Conservation (phyloP, 2,329 filamentous ascomycete species). For the Curvularia lunata region DNA sequence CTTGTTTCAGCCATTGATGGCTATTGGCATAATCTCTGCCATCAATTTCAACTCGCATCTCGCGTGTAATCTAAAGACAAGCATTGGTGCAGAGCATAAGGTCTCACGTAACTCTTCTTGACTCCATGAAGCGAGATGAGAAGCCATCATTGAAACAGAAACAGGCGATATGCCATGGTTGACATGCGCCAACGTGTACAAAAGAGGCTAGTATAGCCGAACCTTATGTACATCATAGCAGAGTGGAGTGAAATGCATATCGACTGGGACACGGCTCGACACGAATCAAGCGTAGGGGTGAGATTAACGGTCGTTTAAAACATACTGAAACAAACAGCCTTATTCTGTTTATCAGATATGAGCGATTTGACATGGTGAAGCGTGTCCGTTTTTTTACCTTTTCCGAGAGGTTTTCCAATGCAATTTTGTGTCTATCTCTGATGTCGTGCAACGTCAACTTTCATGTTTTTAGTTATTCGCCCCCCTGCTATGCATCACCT, state of each 20-base stretch:
- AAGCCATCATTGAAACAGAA: not conserved
- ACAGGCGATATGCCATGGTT: not conserved
- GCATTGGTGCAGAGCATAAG: not conserved
- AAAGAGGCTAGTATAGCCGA: too few species aligned
- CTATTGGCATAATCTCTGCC: not conserved
- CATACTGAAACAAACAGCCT: not conserved
- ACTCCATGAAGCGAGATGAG: not conserved
- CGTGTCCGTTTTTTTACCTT: too few species aligned
- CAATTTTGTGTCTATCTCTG: not conserved
- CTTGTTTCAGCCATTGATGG: not conserved
- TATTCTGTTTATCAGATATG: not conserved
- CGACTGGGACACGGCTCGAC: not conserved
- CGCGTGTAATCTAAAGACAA: not conserved
- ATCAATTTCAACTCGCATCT: not conserved
- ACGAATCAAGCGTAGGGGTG: not conserved
- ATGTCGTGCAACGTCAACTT: too few species aligned
- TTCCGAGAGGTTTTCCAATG: not conserved
- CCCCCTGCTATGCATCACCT: not conserved
- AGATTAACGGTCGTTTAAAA: not conserved
- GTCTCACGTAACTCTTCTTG: not conserved
- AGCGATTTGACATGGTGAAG: not conserved
- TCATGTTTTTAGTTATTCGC: not conserved
- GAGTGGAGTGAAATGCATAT: not conserved
- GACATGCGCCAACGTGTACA: not conserved
- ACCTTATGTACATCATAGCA: not conserved